Evolutionary conservation across 805 yeast genomes (phyloP).

Genomic region (Saturnispora zaruensis): DNA sequence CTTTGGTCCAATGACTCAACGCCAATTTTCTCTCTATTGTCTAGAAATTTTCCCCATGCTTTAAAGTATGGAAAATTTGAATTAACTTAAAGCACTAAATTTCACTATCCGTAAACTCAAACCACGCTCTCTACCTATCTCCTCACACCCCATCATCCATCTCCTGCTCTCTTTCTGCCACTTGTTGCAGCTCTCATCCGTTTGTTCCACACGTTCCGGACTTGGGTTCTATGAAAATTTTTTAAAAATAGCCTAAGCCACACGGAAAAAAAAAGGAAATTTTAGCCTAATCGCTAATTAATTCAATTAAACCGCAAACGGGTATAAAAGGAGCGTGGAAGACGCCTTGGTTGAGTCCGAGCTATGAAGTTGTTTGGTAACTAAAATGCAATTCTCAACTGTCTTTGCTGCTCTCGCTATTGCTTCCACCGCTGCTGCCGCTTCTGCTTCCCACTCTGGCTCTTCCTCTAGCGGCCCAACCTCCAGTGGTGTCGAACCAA

Average conservation of each 20-base stretch:
- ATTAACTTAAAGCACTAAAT: no score
- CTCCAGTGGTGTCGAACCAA: slow-evolving; percentile 36
- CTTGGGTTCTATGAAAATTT: not conserved
- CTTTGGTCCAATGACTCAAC: not conserved
- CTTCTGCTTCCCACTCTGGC: slow-evolving; percentile 33
- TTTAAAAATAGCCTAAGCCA: not conserved
- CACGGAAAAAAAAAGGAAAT: not conserved
- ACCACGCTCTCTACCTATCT: no score
- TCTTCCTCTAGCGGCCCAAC: slow-evolving; percentile 34
- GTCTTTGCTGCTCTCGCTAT: slow-evolving; percentile 62
- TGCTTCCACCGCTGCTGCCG: slow-evolving; percentile 60
- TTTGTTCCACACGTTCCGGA: not conserved
- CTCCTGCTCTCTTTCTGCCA: no score
- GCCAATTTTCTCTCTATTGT: not conserved
- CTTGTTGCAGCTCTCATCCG: no score
- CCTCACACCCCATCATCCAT: no score
- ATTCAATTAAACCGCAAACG: not conserved
- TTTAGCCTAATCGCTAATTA: not conserved
- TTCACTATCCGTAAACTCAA: no score
- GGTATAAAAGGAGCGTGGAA: not conserved
- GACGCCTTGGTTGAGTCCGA: not conserved
- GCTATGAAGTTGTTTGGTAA: not conserved
- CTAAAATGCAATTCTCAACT: slow-evolving; percentile 62
- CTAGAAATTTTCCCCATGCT: not conserved
- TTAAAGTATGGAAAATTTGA: not conserved